phyloP scores from a whole-genome alignment of 306 rosid genomes.

The Alnus rubra region DNA sequence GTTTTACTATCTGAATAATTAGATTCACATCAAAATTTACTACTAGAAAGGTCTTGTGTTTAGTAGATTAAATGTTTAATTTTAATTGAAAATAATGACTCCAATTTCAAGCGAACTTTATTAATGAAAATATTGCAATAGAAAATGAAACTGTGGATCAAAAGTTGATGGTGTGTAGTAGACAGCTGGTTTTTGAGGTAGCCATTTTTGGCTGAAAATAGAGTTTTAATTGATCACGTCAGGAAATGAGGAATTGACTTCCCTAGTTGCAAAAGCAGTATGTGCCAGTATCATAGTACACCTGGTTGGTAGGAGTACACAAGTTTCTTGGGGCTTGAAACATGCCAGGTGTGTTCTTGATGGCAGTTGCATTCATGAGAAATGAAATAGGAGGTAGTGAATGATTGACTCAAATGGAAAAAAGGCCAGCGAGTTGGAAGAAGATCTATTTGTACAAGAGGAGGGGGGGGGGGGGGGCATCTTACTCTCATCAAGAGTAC shows the following conservation, averaged over 20 bases:
- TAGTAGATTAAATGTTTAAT: not conserved
- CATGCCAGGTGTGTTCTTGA: not conserved
- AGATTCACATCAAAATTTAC: not conserved
- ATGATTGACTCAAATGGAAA: not conserved
- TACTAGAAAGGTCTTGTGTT: not conserved
- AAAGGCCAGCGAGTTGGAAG: too few species aligned
- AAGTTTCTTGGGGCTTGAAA: not conserved
- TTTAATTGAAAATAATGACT: conserved; percentile 1
- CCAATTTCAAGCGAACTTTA: not conserved
- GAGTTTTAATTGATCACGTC: not conserved
- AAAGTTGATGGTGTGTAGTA: not conserved
- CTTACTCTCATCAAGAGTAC: too few species aligned
- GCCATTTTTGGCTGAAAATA: not conserved
- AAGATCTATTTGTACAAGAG: too few species aligned
- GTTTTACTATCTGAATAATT: not conserved
- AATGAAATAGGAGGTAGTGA: not conserved
- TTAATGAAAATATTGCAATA: not conserved
- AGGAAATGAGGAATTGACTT: not conserved
- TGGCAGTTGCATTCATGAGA: not conserved
- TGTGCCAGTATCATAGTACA: not conserved
- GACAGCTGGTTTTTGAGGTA: not conserved
- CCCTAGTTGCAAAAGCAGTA: not conserved
- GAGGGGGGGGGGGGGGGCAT: too few species aligned
- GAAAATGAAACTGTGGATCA: not conserved
- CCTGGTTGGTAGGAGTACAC: not conserved